Evolutionary conservation across 345 rosid genomes (phyloP), one percentile per base, ranked within the genome.

Genomic region (Citrus hindsii): DNA sequence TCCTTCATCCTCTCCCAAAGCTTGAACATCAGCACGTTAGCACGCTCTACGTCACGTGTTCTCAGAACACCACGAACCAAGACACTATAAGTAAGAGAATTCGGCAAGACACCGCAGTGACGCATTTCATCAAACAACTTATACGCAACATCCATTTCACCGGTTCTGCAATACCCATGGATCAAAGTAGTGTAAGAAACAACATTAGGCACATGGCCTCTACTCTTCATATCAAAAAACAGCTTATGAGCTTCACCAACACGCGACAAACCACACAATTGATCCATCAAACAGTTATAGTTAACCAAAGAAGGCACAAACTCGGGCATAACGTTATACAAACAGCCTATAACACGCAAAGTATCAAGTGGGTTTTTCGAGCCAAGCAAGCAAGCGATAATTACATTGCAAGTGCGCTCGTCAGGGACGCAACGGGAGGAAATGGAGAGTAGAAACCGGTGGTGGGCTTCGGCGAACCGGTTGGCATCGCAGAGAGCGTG

Each of bases 61-160:
- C 85, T 89, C 21, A 94, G 75, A 84, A 83, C 82, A 51, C 98
- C 97, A n/a, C 85, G 51, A 85, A 88, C 78, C 80, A 94, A 74
- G 72, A 87, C 85, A 67, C 97, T 89, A 78, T 84, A 76, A 0
- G 98, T 88, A 24, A 94, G 87, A 7, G 95, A 83, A 78, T 94
- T 93, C 0, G 89, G 86, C 42, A 48, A 72, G 16, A 88, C 76
- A 2, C 86, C 94, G 30, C 70, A 67, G 5, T 58, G 86, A 75
- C 62, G 64, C 98, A 94, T 92, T 89, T 91, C 97, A 70, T 89
- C 94, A 67, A 94, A 79, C 92, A 93, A 21, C 78, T 89, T 89
- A 77, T 69, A 84, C 8, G 97, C 97, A 82, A 24, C 71, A 28
- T 61, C 82, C 1, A 89, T 66, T 61, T 87, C 77, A 2, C 93